Evolutionary conservation across 2,329 filamentous ascomycete genomes (phyloP).

Genomic region (Phyllosticta paracitricarpa): DNA sequence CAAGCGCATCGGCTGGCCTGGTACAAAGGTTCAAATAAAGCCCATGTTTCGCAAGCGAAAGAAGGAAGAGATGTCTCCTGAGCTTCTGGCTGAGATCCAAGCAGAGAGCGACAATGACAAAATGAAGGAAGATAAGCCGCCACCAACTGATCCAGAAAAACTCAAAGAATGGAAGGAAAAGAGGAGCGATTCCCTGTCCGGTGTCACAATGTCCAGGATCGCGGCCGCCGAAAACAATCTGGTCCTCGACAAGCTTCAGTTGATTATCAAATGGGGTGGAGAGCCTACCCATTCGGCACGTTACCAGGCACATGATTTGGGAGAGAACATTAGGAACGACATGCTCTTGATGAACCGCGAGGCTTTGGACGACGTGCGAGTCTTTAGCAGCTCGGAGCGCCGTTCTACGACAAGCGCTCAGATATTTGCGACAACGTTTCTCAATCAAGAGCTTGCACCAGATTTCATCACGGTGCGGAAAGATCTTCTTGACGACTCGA

Average conservation of each 20-base stretch:
- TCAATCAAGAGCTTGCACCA: conserved; percentile 71
- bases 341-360: conserved; percentile 86
- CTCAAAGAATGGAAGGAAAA: conserved; percentile 21
- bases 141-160: conserved; percentile 11
- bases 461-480: conserved; percentile 88
- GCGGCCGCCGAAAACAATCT: conserved; percentile 88
- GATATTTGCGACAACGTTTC: conserved; percentile 85
- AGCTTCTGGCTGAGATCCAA: conserved; percentile 15
- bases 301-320: conserved; percentile 91
- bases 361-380: conserved; percentile 81
- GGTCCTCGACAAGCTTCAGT: conserved; percentile 87
- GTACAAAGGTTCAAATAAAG: conserved; percentile 98
- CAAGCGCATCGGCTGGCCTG: conserved; percentile 88
- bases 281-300: conserved; percentile 95
- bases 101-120: conserved; percentile 17
- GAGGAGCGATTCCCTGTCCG: conserved; percentile 72
- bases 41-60: conserved; percentile 94
- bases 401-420: conserved; percentile 93
- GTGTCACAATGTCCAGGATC: conserved; percentile 84
- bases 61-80: conserved; percentile 44
- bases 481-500: conserved; percentile 91
- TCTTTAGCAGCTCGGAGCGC: conserved; percentile 92
- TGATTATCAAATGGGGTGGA: conserved; percentile 98
- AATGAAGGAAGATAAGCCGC: neutral
- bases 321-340: conserved; percentile 92